These are phyloP conservation scores for Saccharata proteae DNA, from an alignment of 2,329 filamentous ascomycete genomes.

Conservation along the genomic window DNA sequence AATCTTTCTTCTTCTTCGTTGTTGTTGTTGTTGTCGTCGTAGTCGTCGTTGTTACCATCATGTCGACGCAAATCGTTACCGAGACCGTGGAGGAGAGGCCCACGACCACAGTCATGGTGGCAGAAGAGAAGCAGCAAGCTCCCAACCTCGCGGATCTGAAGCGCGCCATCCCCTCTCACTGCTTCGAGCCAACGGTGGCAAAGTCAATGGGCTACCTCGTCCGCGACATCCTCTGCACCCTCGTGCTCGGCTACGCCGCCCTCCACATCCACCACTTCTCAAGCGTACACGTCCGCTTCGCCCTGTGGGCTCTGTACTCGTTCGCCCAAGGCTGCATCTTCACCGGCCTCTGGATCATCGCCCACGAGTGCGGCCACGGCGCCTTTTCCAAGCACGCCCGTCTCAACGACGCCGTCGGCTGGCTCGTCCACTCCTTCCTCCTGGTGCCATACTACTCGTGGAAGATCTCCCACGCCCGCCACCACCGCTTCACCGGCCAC, in stretches of 20 bases:
- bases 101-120: too few species aligned
- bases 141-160: conserved; percentile 12
- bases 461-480: conserved; percentile 58
- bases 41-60: too few species aligned
- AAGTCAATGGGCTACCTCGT: conserved; percentile 33
- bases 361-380: conserved; percentile 59
- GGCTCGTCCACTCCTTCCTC: conserved; percentile 52
- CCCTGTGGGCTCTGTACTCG: conserved; percentile 47
- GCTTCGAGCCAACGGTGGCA: conserved; percentile 46
- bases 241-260: conserved; percentile 37
- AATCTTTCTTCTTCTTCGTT: too few species aligned
- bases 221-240: conserved; percentile 42
- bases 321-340: conserved; percentile 54
- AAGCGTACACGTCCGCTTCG: conserved; percentile 30
- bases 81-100: too few species aligned
- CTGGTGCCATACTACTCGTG: conserved; percentile 62
- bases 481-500: conserved; percentile 57
- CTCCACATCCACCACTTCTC: conserved; percentile 42
- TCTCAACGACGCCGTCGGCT: conserved; percentile 52
- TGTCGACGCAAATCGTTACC: too few species aligned
- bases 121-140: too few species aligned
- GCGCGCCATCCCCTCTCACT: conserved; percentile 47
- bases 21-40: too few species aligned
- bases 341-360: conserved; percentile 59
- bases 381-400: conserved; percentile 47